Base-by-base conservation (phyloP, 768 basidiomycete genomes). In the Xerocomellus dryophilus region DNA sequence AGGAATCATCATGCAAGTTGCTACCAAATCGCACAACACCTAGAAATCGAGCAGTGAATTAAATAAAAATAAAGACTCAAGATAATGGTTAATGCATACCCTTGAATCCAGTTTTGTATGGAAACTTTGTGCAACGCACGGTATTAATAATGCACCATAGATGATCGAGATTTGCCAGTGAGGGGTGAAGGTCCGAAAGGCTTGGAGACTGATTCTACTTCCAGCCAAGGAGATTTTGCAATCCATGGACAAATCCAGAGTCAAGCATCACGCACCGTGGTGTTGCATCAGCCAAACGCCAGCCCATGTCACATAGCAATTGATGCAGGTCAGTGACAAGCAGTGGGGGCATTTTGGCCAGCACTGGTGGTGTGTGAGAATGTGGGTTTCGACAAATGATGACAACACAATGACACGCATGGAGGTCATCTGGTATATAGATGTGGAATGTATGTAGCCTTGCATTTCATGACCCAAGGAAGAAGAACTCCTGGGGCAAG, bases 371-470 rank as follows among this genome's bases (percentile, higher is more conserved):
- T 12, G 35, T 20, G 17, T 43, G 60, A 34, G 40, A 48, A 52
- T 42, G 60, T 2, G 18, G 59, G 34, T 47, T 51, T 2, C 18
- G 32, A 44, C 56, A 64, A 2, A 64, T 17, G 3, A 64, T 21
- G 2, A 56, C 5, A 1, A 48, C 7, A 1, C 10, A 5, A 2
- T 18, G 27, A 20, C 47, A 48, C 4, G 18, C 27, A 4, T 2
- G 1, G 5, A 39, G 47, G 10, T 48, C 47, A 7, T 40, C 2
- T 2, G 47, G 38, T 9, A 1, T 12, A 31, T 48, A 48, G 4
- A 40, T 40, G 17, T 48, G 6, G 27, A 39, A 48, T 5, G 6
- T 29, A 48, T 5, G 6, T 29, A 1, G 47, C 10, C 2, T 3
- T 7, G 18, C 47, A 48, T 21, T n/a, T 18, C 8, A 2, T 27